Evolutionary conservation across 106 monocot genomes (phyloP), one percentile per base, ranked within the genome.

Genomic region (Dioscorea zingiberensis): DNA sequence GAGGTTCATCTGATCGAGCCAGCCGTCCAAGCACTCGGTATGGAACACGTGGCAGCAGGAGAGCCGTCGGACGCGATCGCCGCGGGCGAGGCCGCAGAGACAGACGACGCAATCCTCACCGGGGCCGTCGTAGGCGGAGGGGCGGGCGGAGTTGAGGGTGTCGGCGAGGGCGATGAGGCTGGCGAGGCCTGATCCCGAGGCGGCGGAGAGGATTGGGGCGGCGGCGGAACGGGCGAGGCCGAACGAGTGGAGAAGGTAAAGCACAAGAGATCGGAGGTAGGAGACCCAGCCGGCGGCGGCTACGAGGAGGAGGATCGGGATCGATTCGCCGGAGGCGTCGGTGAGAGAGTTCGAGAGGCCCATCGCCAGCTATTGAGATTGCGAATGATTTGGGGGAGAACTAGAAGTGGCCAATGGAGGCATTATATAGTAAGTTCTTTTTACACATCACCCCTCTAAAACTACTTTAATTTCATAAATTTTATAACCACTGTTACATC

Each of bases 11-110:
- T 66, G 80, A 62, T 51, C 58, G 64, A 80, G 46, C 80, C 84
- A 85, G 2, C 70, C 70, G 53, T 80, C 84, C 16, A 85, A 45
- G 55, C 84, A 85, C 55, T 65, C 70, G 24, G 47, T 26, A 66
- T 85, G 84, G 73, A 85, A 85, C 47, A 74, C 77, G 62, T 79
- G 84, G 62, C 68, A 30, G 68, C 78, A 84, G 32, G 51, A 13
- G 38, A 84, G 72, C 65, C 68, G 24, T 26, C 83, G 71, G 25
- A 84, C 68, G 10, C 64, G 61, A 26, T 69, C 71, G 15, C 78
- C 78, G 3, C 38, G 68, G 49, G n/a, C n/a, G 8, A 79, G 13
- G 25, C 53, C 58, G 71, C 53, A 58, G 16, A 79, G 69, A 58
- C 82, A 83, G 7, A 83, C 67, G 21, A 65, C 54, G 32, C 83